A percentile compares a stretch with the other conserved stretches of the same genome.
Evolutionary conservation across 2,329 filamentous ascomycete genomes (phyloP).

Genomic region (Rugonectria rugulosa): DNA sequence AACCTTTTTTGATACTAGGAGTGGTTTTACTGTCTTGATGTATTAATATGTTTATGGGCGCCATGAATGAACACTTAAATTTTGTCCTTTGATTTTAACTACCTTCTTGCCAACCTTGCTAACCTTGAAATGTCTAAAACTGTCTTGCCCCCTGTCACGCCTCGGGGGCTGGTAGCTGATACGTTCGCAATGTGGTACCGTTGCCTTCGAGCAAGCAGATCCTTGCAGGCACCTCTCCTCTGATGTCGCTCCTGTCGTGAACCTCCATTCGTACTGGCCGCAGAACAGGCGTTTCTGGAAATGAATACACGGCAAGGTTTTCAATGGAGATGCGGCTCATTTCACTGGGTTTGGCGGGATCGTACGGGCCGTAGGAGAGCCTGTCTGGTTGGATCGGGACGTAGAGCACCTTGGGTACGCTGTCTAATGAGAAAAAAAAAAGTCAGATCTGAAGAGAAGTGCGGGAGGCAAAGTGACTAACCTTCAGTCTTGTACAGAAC

Average conservation of each 20-base stretch:
- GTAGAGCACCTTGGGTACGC: constrained; percentile 37
- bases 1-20: constrained; percentile 16
- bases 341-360: constrained; percentile 27
- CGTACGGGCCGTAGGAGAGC: constrained; percentile 48
- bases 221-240: constrained; percentile 57
- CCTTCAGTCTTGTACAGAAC: constrained; percentile 60
- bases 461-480: constrained; percentile 28
- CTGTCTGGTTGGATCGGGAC: constrained; percentile 48
- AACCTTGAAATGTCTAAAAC: not conserved
- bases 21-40: constrained; percentile 2
- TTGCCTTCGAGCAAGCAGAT: constrained; percentile 60
- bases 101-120: not conserved
- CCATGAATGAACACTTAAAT: constrained; percentile 22
- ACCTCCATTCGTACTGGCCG: constrained; percentile 61
- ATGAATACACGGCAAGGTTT: constrained; percentile 29
- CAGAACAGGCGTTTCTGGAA: constrained; percentile 39
- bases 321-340: constrained; percentile 19
- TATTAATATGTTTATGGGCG: constrained; percentile 34
- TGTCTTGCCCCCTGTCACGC: not conserved
- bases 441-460: not conserved
- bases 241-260: constrained; percentile 50
- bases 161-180: constrained; percentile 44
- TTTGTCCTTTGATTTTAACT: not conserved
- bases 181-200: constrained; percentile 56
- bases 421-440: constrained; percentile 31